These are phyloP conservation scores for Diaporthe ilicicola DNA, from an alignment of 2,329 filamentous ascomycete genomes.

Conservation along the genomic window DNA sequence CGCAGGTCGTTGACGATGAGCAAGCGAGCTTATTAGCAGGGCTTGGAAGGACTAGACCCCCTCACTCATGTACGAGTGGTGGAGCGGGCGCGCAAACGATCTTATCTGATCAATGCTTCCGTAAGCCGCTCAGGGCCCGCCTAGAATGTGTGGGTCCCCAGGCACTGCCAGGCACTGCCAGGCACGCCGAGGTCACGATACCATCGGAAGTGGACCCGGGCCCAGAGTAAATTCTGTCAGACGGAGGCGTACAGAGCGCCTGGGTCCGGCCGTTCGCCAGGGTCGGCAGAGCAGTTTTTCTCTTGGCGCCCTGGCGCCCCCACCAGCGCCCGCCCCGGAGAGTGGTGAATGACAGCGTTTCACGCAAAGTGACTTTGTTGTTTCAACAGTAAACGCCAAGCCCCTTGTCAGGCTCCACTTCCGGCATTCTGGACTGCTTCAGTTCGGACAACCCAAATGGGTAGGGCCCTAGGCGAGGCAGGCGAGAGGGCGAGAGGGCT, in stretches of 20 bases:
- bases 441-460: not conserved
- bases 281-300: not conserved
- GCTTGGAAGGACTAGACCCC: not conserved
- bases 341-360: constrained; percentile 8
- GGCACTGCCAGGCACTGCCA: not conserved
- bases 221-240: too few relatives aligned
- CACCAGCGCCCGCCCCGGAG: too few relatives aligned
- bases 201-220: constrained; percentile 6
- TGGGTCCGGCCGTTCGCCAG: constrained; percentile 3
- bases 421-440: not conserved
- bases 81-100: constrained; percentile 1
- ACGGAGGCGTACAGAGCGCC: not conserved
- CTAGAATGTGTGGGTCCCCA: not conserved
- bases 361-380: constrained; percentile 18
- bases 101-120: constrained; percentile 15
- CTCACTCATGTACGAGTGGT: not conserved
- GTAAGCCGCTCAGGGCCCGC: not conserved
- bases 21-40: not conserved
- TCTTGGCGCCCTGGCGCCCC: constrained; percentile 17
- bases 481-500: not conserved
- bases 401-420: not conserved
- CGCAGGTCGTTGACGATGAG: not conserved
- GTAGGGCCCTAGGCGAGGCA: not conserved
- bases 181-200: not conserved
- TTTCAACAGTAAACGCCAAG: constrained; percentile 20